phyloP scores from a whole-genome alignment of 371 early-diverging fungal genomes.

The Rhizopus stolonifer region DNA sequence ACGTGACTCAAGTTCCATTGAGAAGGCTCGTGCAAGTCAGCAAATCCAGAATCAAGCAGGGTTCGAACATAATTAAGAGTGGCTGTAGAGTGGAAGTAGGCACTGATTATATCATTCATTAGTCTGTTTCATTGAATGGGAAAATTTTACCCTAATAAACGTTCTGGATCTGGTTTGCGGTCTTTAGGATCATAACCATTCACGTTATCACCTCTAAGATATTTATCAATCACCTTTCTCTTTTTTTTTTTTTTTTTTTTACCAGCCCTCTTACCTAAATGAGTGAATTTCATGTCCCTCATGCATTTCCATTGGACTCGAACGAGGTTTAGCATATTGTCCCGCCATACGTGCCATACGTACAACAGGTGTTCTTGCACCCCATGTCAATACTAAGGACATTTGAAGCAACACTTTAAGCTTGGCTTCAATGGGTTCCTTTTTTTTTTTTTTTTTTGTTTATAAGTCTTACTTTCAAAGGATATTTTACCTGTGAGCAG shows the following conservation, averaged over 20 bases:
- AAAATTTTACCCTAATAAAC: conserved; percentile 70
- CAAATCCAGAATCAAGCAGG: conserved; percentile 78
- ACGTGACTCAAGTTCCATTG: conserved; percentile 92
- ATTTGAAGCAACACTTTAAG: conserved; percentile 95
- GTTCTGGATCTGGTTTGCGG: conserved; percentile 91
- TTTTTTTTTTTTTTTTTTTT: too few relatives aligned
- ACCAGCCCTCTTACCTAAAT: conserved; percentile 52
- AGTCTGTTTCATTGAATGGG: background rate
- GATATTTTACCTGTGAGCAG: conserved; percentile 72
- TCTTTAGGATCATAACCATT: conserved; percentile 89
- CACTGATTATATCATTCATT: conserved; percentile 22
- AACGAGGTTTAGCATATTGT: conserved; percentile 96
- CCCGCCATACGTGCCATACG: conserved; percentile 98
- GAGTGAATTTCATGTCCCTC: conserved; percentile 80
- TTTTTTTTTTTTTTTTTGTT: background rate
- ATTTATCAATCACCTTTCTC: too few relatives aligned
- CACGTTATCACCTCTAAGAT: conserved; percentile 92
- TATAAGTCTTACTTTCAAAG: background rate
- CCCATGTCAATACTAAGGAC: conserved; percentile 94
- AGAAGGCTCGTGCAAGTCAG: conserved; percentile 88
- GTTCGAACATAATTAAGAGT: conserved; percentile 94
- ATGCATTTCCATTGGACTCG: conserved; percentile 85
- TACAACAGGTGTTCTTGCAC: conserved; percentile 88
- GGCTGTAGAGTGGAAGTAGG: conserved; percentile 97
- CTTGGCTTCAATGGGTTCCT: conserved; percentile 89